Percentiles rank a stretch among this genome's conserved stretches.
These are phyloP conservation scores for Tylopilus balloui DNA, from an alignment of 768 basidiomycete species.

Conservation along the genomic window DNA sequence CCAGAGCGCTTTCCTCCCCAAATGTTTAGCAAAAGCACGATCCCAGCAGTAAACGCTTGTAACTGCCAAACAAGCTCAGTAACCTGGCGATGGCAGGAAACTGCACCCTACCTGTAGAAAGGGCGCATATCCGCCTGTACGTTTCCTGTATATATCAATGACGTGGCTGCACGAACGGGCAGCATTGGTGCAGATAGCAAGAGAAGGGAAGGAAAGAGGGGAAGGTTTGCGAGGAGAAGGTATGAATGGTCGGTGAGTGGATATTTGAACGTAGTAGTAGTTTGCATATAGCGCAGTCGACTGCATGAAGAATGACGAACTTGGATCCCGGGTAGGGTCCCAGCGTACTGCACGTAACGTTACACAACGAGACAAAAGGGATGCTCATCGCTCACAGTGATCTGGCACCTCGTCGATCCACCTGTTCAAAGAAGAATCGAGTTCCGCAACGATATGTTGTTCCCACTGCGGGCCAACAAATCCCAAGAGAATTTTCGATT, in stretches of 20 bases:
- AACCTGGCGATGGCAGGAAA: neutral
- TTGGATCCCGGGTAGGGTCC: slow-evolving; percentile 40
- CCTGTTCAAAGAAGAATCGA: slow-evolving; percentile 73
- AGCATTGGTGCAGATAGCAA: slow-evolving; percentile 84
- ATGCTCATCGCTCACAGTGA: slow-evolving; percentile 25
- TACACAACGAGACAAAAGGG: neutral
- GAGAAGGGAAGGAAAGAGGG: slow-evolving; percentile 49
- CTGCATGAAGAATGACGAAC: slow-evolving; percentile 41
- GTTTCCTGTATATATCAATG: slow-evolving; percentile 50
- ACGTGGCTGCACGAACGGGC: slow-evolving; percentile 73
- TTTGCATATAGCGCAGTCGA: slow-evolving; percentile 47
- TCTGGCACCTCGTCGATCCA: slow-evolving; percentile 71
- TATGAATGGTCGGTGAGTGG: slow-evolving; percentile 77
- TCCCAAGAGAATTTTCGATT: slow-evolving; percentile 50
- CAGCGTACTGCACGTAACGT: slow-evolving; percentile 34
- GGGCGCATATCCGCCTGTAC: slow-evolving; percentile 24
- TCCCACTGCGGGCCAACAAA: slow-evolving; percentile 54
- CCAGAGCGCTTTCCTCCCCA: slow-evolving; percentile 49
- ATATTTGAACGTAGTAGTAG: slow-evolving; percentile 60
- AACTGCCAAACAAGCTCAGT: slow-evolving; percentile 24
- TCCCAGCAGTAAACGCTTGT: slow-evolving; percentile 43
- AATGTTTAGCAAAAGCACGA: slow-evolving; percentile 52
- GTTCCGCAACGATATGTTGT: slow-evolving; percentile 60
- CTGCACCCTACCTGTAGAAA: slow-evolving; percentile 29
- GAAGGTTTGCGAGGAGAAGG: slow-evolving; percentile 54